Percentiles rank a stretch among this genome's conserved stretches.
These are phyloP conservation scores for Fusarium azukiicola DNA, from an alignment of 2,329 filamentous ascomycete species.

Conservation along the genomic window DNA sequence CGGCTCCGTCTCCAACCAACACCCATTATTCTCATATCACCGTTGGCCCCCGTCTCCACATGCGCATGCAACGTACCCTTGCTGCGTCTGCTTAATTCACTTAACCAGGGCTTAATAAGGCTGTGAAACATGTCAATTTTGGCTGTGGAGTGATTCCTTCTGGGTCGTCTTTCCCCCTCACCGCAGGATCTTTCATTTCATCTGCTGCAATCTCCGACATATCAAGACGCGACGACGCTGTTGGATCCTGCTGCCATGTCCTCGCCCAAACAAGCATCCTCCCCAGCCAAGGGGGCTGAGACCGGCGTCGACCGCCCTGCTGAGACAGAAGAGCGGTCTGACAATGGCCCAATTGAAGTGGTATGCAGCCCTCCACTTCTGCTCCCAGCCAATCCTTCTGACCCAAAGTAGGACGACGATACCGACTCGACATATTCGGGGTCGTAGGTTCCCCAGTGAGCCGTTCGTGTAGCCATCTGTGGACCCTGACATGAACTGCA, in stretches of 20 bases:
- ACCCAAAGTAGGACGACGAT: constrained; percentile 33
- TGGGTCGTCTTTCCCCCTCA: constrained; percentile 6
- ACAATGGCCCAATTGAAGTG: constrained; percentile 25
- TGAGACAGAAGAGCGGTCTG: constrained; percentile 1
- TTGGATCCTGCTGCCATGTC: constrained; percentile 6
- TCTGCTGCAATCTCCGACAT: neutral
- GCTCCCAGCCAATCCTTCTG: constrained; percentile 1
- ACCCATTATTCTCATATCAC: constrained; percentile 1
- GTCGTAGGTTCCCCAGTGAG: constrained; percentile 6
- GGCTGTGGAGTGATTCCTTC: constrained; percentile 9
- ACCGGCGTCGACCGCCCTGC: neutral
- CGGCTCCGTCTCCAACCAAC: constrained; percentile 2
- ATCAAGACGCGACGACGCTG: neutral
- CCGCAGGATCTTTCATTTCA: neutral
- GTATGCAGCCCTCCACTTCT: constrained; percentile 18
- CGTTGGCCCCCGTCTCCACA: constrained; percentile 5
- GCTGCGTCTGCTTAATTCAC: constrained; percentile 11
- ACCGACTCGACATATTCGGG: constrained; percentile 31
- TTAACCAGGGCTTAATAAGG: constrained; percentile 19
- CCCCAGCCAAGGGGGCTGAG: constrained; percentile 12
- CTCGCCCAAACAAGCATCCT: neutral
- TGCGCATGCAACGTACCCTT: neutral
- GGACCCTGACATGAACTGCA: neutral
- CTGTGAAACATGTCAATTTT: constrained; percentile 9
- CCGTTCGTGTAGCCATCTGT: neutral